Base-by-base conservation (phyloP, 108 stramenopile genomes). In the Pseudonitzschia multiseries region DNA sequence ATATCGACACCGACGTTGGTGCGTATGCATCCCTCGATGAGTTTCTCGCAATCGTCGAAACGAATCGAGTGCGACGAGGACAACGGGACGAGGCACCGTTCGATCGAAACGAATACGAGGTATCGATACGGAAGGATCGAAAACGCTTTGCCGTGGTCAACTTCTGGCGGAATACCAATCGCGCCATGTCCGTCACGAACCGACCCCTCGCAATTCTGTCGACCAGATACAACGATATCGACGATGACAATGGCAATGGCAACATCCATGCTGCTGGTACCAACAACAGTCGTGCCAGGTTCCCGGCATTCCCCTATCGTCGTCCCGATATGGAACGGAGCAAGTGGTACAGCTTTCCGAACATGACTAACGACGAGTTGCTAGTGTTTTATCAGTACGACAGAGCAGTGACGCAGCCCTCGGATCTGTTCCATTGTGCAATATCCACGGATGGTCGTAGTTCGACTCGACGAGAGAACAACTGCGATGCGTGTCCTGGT, bases 1-100 rank as follows among this genome's bases (percentile, higher is more conserved):
- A 86, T 31, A 88, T 88, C 54, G 84, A 86, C 70, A 84, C 79
- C 27, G 87, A 88, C 65, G 73, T 86, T 9, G 85, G 83, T 42
- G 87, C 87, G 13, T 84, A 77, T 56, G 79, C 63, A 18, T 48
- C 33, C 15, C 41, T 82, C n/a, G 69, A 80, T n/a, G 81, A 76
- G 15, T 50, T 88, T 42, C 44, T 84, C 17, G 48, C 70, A 13
- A 53, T 86, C 18, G 70, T 88, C 15, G 69, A 74, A 18, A 84
- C 82, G 54, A 88, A 88, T 59, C 42, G 32, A 28, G 61, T 88
- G 33, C 54, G 50, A 57, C 20, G 12, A 41, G n/a, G 54, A 56
- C 17, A 56, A 26, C 17, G 21, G 5, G 52, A 56, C 26, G 26
- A 22, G 2, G 26, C 24, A 10, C 10, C 24, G n/a, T 74, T 79